These are phyloP conservation scores for Tricholoma flavovirens DNA, from an alignment of 768 basidiomycete genomes.

Conservation along the genomic window DNA sequence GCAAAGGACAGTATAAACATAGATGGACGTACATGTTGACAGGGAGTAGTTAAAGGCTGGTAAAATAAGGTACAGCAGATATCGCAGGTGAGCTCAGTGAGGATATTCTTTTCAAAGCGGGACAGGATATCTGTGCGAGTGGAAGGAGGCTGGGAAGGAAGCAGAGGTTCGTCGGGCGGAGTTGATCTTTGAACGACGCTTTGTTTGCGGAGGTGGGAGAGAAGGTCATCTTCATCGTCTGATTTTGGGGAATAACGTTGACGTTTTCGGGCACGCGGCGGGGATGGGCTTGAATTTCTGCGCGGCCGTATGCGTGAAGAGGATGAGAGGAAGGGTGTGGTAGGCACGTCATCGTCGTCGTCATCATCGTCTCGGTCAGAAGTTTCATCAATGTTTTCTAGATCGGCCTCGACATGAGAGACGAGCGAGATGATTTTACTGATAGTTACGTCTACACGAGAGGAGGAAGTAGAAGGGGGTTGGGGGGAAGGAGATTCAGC, in stretches of 20 bases:
- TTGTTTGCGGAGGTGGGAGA: conserved; percentile 31
- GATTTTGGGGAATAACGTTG: conserved; percentile 12
- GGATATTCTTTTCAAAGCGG: conserved; percentile 55
- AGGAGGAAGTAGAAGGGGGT: neutral
- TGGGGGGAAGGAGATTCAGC: conserved; percentile 21
- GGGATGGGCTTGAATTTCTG: conserved; percentile 8
- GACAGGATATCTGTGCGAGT: conserved; percentile 22
- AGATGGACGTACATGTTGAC: conserved; percentile 74
- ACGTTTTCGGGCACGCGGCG: conserved; percentile 27
- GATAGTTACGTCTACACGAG: no score
- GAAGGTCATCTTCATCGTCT: conserved; percentile 25
- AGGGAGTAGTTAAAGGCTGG: conserved; percentile 88
- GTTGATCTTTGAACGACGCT: conserved; percentile 25
- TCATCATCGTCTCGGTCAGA: no score
- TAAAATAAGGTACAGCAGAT: conserved; percentile 84
- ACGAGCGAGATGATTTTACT: no score
- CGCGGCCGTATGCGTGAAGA: conserved; percentile 8
- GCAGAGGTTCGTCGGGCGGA: conserved; percentile 27
- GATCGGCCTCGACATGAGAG: no score
- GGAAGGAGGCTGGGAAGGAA: conserved; percentile 19
- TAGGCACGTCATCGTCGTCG: conserved; percentile 13
- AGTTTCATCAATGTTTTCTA: no score
- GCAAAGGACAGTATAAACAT: conserved; percentile 8
- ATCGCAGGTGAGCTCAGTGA: conserved; percentile 77
- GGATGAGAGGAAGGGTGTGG: neutral